These are phyloP conservation scores for Melampsora larici-populina DNA, from an alignment of 1,284 basidiomycete species.

Conservation along the genomic window DNA sequence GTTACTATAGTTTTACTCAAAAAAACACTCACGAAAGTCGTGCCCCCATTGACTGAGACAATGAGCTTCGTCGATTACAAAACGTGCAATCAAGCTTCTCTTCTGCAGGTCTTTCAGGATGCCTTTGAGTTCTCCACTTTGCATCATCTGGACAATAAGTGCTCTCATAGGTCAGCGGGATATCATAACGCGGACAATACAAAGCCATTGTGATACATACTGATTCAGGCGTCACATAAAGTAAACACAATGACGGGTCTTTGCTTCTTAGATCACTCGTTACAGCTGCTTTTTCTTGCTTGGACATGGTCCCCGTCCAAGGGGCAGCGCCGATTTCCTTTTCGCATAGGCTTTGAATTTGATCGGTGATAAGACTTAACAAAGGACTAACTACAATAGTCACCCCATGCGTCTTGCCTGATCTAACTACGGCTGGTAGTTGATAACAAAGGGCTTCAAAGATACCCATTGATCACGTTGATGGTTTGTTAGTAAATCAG, in stretches of 20 bases:
- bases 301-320: conserved; percentile 64
- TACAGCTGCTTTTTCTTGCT: conserved; percentile 54
- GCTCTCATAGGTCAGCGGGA: not conserved
- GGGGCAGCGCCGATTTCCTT: conserved; percentile 70
- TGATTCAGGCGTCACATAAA: conserved; percentile 94
- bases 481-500: no score
- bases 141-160: conserved; percentile 55
- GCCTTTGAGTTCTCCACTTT: conserved; percentile 62
- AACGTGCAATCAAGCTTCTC: conserved; percentile 68
- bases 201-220: conserved; percentile 11
- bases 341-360: conserved; percentile 68
- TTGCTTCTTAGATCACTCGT: conserved; percentile 57
- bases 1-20: no score
- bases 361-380: conserved; percentile 84
- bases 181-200: not conserved
- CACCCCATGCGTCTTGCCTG: conserved; percentile 69
- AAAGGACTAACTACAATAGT: conserved; percentile 89
- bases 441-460: conserved; percentile 60
- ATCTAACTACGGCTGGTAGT: conserved; percentile 77
- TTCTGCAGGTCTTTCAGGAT: conserved; percentile 64
- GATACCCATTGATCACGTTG: not conserved
- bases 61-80: conserved; percentile 95
- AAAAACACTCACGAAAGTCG: conserved; percentile 63
- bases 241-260: conserved; percentile 59
- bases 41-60: conserved; percentile 81